These are phyloP conservation scores for Penicillium sp. DNA, from an alignment of 2,329 filamentous ascomycete species.

Conservation along the genomic window DNA sequence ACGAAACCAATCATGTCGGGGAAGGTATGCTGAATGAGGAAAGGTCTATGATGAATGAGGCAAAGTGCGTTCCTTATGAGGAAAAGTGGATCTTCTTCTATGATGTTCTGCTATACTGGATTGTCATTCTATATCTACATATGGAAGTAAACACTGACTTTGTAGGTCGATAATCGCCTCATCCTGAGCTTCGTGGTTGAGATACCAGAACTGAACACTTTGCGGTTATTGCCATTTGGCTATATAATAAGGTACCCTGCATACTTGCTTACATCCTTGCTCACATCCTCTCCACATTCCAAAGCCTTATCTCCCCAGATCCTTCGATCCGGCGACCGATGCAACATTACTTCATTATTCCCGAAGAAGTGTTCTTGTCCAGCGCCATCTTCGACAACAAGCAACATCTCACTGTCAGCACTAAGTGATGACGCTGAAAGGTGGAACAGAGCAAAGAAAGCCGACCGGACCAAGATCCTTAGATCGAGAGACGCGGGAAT, in stretches of 20 bases:
- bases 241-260: neutral
- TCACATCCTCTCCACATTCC: neutral
- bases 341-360: neutral
- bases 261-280: neutral
- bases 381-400: neutral
- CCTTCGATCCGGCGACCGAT: neutral
- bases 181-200: neutral
- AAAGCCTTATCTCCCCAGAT: neutral
- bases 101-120: neutral
- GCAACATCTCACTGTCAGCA: neutral
- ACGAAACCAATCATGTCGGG: neutral
- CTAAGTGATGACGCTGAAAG: neutral
- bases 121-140: neutral
- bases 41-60: neutral
- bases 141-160: neutral
- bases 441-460: neutral
- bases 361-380: neutral
- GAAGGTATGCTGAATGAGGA: neutral
- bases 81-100: neutral
- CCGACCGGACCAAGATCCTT: neutral
- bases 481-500: neutral
- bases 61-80: neutral
- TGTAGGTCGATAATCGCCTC: neutral
- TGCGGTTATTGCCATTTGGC: neutral
- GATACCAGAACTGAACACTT: neutral